phyloP scores from a whole-genome alignment of 306 rosid genomes.

The Trichosanthes truncata region DNA sequence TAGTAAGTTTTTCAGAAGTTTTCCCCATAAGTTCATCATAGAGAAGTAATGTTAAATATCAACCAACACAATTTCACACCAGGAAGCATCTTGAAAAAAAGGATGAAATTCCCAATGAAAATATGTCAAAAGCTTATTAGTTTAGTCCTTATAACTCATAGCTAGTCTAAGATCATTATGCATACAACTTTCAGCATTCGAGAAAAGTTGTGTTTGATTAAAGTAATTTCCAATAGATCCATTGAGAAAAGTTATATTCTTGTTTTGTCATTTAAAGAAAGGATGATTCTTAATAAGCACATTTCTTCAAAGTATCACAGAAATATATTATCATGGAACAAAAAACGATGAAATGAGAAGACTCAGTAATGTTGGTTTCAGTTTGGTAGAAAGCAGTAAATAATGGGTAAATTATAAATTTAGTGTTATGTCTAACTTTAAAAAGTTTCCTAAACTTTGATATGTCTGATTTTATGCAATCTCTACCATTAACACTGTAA shows the following conservation, averaged over 20 bases:
- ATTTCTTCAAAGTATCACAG: not conserved
- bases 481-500: not conserved
- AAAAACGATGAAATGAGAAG: not conserved
- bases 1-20: not conserved
- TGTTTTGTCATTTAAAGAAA: not conserved
- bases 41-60: not conserved
- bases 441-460: not conserved
- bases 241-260: not conserved
- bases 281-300: not conserved
- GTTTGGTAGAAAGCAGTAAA: not conserved
- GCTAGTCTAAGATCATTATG: not conserved
- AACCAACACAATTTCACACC: not conserved
- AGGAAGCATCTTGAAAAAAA: not conserved
- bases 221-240: not conserved
- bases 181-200: not conserved
- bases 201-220: not conserved
- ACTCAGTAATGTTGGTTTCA: not conserved
- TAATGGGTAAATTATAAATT: not conserved
- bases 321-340: not conserved
- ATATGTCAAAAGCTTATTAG: not conserved
- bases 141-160: not conserved
- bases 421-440: not conserved
- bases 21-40: not conserved
- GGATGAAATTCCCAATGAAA: not conserved
- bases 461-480: not conserved